Evolutionary conservation across 352 stramenopile genomes (phyloP), one percentile per base, ranked within the genome.

Genomic region (Porosira glacialis): DNA sequence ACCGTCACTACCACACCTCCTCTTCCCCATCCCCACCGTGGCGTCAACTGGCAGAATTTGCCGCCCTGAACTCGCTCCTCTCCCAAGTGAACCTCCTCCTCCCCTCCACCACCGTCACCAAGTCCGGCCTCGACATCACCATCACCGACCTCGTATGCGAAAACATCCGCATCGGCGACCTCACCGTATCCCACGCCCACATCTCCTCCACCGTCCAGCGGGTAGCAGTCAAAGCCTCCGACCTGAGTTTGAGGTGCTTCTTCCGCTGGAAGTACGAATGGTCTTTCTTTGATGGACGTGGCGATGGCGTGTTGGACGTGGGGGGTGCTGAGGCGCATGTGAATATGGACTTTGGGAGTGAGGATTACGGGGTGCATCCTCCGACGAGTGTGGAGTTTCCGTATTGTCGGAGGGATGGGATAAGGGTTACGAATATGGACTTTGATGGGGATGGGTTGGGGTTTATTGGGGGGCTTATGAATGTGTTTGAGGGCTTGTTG

Each of bases 231-330:
- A 44, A 71, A 31, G 49, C 87, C 1, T 24, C 39, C 4, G 65
- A 66, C 19, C 33, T 89, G 1, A 39, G 75, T 43, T 41, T 86
- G 0, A 50, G 56, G 7, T 89, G 82, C 38, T 41, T 36, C 11
- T 76, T 85, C 51, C 51, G 78, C 27, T 89, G 78, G 48, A 22
- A 41, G 26, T 87, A 85, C 44, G 11, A 19, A 15, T 75, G 56
- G 56, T 51, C 53, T 13, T 52, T 75, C 11, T 75, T 75, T 30
- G 58, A 45, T 7, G 65, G 65, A 1, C 3, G 31, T 1, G 65
- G 65, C 1, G 44, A 3, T 21, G 1, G 41, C n/a, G 3, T 2
- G 0, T 36, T 68, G 30, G 56, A 75, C 43, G 26, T 17, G 0
- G n/a, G n/a, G n/a, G 4, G 5, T 0, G 62, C 48, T 24, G 36